These are phyloP conservation scores for Parasarocladium wereldwijsianum DNA, from an alignment of 2,329 filamentous ascomycete species.

Conservation along the genomic window DNA sequence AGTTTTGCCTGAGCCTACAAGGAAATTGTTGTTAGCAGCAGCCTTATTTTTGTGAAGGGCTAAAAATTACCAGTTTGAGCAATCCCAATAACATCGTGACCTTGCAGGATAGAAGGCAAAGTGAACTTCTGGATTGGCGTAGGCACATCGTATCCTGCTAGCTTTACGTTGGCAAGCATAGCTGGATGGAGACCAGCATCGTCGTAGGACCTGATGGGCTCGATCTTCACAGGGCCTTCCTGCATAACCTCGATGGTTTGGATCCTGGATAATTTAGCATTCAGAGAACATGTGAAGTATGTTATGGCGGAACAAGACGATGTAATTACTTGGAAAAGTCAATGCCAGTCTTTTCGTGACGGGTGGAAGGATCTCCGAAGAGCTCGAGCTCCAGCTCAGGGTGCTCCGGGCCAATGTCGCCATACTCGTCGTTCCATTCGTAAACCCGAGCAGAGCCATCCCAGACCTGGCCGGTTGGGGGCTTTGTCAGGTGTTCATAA, in stretches of 20 bases:
- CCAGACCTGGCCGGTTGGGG: slow-evolving; percentile 16
- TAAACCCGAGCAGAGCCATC: slow-evolving; percentile 52
- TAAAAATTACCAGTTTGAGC: slow-evolving; percentile 74
- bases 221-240: slow-evolving; percentile 37
- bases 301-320: background rate
- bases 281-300: background rate
- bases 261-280: slow-evolving; percentile 26
- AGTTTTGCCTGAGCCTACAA: slow-evolving; percentile 83
- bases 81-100: slow-evolving; percentile 72
- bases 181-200: slow-evolving; percentile 74
- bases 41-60: background rate
- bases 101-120: slow-evolving; percentile 62
- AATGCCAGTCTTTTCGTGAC: slow-evolving; percentile 35
- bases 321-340: slow-evolving; percentile 44
- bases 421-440: slow-evolving; percentile 72
- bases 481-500: slow-evolving; percentile 21
- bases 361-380: slow-evolving; percentile 46
- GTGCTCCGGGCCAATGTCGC: slow-evolving; percentile 65
- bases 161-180: slow-evolving; percentile 62
- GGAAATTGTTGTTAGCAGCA: slow-evolving; percentile 1
- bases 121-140: slow-evolving; percentile 83
- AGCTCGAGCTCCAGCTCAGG: slow-evolving; percentile 59
- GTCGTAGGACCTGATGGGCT: slow-evolving; percentile 44
- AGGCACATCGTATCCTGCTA: slow-evolving; percentile 55
- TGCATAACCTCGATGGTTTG: slow-evolving; percentile 38